Conservation (phyloP, 2,329 filamentous ascomycete genomes). For the Chalaropsis ovoidea region DNA sequence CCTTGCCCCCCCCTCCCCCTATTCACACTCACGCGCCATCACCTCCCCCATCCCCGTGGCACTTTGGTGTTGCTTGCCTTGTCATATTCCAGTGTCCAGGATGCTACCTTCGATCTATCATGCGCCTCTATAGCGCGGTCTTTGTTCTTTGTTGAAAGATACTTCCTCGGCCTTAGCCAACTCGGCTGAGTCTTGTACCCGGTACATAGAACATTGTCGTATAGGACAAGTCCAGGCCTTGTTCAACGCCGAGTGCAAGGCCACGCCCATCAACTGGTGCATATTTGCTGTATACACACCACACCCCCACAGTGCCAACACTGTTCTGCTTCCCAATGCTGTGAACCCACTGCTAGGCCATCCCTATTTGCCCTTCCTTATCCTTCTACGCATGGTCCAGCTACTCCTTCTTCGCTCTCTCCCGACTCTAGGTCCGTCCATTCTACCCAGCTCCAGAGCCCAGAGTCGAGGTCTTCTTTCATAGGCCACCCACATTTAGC, state of each 20-base stretch:
- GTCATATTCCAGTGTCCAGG: background rate
- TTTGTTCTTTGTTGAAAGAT: background rate
- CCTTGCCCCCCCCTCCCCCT: background rate
- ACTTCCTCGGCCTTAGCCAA: background rate
- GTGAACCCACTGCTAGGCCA: background rate
- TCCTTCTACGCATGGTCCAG: conserved; percentile 1
- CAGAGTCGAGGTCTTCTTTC: background rate
- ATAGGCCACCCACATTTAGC: background rate
- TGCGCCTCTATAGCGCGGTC: background rate
- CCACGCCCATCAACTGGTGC: background rate
- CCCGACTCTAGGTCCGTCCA: conserved; percentile 1
- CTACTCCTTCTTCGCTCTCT: conserved; percentile 5
- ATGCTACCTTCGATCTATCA: background rate
- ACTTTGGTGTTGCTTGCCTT: background rate
- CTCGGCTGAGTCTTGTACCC: background rate
- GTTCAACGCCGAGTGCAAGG: background rate
- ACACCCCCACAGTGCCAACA: conserved; percentile 9
- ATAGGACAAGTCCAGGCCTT: background rate
- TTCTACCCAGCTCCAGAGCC: background rate
- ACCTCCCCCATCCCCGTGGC: background rate
- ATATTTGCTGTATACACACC: background rate
- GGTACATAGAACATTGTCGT: background rate
- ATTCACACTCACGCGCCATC: background rate
- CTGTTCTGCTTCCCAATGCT: background rate
- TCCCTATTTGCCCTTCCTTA: background rate